Conservation (phyloP, 202 grass and related monocot species). For the Setaria viridis region DNA sequence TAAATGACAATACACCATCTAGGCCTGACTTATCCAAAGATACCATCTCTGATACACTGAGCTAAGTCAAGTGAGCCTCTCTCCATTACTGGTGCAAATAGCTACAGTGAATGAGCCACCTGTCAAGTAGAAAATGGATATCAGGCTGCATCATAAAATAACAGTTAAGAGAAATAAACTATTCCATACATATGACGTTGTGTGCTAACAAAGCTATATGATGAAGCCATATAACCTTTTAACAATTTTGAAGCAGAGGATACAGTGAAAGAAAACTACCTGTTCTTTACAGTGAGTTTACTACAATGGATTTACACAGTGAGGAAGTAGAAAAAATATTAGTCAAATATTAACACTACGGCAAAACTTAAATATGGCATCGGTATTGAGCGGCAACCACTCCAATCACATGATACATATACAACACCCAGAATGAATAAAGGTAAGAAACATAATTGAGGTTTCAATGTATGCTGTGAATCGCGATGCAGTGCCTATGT, state of each 20-base stretch:
- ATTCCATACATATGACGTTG: background rate
- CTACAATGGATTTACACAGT: background rate
- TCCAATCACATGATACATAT: background rate
- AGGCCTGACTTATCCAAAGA: conserved; percentile 17
- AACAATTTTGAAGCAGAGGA: conserved; percentile 16
- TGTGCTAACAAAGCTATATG: background rate
- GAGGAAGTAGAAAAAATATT: background rate
- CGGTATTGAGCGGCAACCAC: background rate
- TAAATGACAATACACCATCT: conserved; percentile 45
- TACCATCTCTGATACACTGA: conserved; percentile 29
- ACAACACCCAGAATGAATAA: background rate
- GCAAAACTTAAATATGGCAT: background rate
- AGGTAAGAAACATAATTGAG: background rate
- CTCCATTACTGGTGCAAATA: background rate
- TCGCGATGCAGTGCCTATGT: background rate
- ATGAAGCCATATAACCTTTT: conserved; percentile 2
- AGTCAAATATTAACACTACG: background rate
- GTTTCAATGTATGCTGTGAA: conserved; percentile 4
- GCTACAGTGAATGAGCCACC: conserved; percentile 14
- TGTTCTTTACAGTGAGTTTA: background rate
- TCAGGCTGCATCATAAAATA: conserved; percentile 29
- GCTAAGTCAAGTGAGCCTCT: conserved; percentile 18
- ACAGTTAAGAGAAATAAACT: background rate
- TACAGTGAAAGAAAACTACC: background rate
- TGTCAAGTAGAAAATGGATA: conserved; percentile 37